phyloP scores from a whole-genome alignment of 306 rosid species.

The Sechiopsis laciniata region DNA sequence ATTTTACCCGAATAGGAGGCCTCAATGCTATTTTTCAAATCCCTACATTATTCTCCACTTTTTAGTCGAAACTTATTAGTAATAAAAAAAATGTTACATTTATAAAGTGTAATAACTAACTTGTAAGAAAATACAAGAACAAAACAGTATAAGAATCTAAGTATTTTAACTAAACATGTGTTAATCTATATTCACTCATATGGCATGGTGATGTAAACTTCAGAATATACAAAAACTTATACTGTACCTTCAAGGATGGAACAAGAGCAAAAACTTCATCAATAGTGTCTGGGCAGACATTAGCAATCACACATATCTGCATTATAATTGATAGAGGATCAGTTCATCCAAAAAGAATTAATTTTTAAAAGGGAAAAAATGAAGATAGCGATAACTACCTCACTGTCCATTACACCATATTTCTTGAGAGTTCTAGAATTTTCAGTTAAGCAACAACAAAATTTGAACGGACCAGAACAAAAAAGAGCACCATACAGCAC shows the following conservation, averaged over 20 bases:
- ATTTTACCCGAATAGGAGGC: background rate
- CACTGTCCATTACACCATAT: constrained; percentile 53
- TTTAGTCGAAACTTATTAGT: too few relatives aligned
- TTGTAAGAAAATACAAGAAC: background rate
- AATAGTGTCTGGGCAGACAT: constrained; percentile 60
- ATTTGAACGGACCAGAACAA: background rate
- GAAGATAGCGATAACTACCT: constrained; percentile 46
- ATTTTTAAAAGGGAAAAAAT: background rate
- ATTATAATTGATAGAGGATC: constrained; percentile 27
- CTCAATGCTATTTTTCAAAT: background rate
- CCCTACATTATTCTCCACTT: background rate
- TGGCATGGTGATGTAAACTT: background rate
- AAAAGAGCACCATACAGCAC: background rate
- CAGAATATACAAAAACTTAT: background rate
- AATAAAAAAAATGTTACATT: background rate
- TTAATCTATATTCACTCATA: background rate
- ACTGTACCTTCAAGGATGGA: constrained; percentile 69
- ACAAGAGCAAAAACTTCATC: constrained; percentile 82
- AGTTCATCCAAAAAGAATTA: constrained; percentile 6
- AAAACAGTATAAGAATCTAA: background rate
- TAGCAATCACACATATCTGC: constrained; percentile 80
- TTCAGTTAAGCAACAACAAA: constrained; percentile 56
- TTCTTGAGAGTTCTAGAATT: constrained; percentile 47
- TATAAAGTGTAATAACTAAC: background rate
- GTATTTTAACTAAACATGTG: background rate